phyloP scores from a whole-genome alignment of 2,329 filamentous ascomycete species.

The Aspergillus novofumigatus region DNA sequence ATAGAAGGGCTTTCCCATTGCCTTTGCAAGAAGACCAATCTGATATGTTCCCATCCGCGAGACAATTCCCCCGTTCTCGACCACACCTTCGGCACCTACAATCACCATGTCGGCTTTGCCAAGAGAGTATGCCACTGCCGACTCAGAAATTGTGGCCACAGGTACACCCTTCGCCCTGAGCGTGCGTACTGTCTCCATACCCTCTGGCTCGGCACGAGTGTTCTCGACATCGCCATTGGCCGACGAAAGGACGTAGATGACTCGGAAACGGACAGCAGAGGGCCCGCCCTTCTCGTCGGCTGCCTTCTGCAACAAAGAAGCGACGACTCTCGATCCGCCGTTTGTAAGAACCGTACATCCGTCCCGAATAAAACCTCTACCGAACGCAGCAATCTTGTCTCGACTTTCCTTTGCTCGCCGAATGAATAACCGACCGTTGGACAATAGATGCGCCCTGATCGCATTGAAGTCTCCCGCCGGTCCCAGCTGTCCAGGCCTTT shows the following conservation, averaged over 20 bases:
- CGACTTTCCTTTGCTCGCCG: slow-evolving; percentile 79
- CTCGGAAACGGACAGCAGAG: slow-evolving; percentile 67
- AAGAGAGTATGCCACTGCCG: slow-evolving; percentile 75
- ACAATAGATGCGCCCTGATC: slow-evolving; percentile 75
- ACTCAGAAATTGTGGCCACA: slow-evolving; percentile 74
- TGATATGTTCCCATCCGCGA: slow-evolving; percentile 83
- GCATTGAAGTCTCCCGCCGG: slow-evolving; percentile 70
- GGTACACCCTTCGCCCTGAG: slow-evolving; percentile 72
- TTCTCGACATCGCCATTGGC: slow-evolving; percentile 25
- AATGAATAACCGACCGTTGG: slow-evolving; percentile 83
- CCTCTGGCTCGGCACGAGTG: slow-evolving; percentile 52
- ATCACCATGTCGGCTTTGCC: slow-evolving; percentile 66
- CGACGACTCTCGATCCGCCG: slow-evolving; percentile 80
- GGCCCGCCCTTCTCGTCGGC: slow-evolving; percentile 57
- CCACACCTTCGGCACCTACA: slow-evolving; percentile 74
- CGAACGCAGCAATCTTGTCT: slow-evolving; percentile 75
- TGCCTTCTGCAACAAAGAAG: slow-evolving; percentile 69
- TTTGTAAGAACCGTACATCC: slow-evolving; percentile 83
- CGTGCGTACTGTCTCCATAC: slow-evolving; percentile 64
- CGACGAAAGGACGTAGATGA: slow-evolving; percentile 67
- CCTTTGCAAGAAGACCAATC: slow-evolving; percentile 75
- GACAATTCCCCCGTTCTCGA: slow-evolving; percentile 90
- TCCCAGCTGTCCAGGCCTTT: slow-evolving; percentile 50
- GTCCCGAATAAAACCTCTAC: slow-evolving; percentile 72
- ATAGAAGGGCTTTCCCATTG: slow-evolving; percentile 73